phyloP scores from a whole-genome alignment of 768 basidiomycete genomes.

The Galerina sulciceps region DNA sequence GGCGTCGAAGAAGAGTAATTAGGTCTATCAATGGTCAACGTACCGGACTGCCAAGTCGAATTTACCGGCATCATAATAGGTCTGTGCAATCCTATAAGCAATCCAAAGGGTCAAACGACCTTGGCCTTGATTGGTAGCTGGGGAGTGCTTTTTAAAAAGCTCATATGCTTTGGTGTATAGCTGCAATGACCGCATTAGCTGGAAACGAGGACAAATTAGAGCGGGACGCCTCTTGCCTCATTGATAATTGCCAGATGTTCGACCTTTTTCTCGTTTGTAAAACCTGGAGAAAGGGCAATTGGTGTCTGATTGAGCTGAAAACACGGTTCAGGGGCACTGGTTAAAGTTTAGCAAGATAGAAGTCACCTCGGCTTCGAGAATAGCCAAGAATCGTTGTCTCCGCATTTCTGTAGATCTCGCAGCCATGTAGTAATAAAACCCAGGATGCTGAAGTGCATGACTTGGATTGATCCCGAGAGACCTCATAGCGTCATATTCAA shows the following conservation, averaged over 20 bases:
- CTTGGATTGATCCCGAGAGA: constrained; percentile 77
- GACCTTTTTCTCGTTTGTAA: constrained; percentile 89
- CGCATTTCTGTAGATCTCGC: constrained; percentile 85
- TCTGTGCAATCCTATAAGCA: constrained; percentile 87
- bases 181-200: constrained; percentile 40
- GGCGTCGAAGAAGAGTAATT: background rate
- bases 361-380: constrained; percentile 61
- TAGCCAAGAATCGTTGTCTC: constrained; percentile 65
- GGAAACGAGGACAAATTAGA: background rate
- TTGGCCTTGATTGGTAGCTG: constrained; percentile 54
- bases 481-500: constrained; percentile 63
- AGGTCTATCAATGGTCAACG: constrained; percentile 18
- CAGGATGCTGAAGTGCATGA: constrained; percentile 86
- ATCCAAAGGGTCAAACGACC: constrained; percentile 88
- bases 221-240: constrained; percentile 56
- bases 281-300: constrained; percentile 62
- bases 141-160: constrained; percentile 80
- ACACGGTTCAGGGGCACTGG: background rate
- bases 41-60: constrained; percentile 89
- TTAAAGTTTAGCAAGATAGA: background rate
- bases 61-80: constrained; percentile 80
- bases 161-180: constrained; percentile 96
- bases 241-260: constrained; percentile 84
- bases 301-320: constrained; percentile 34
- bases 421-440: constrained; percentile 90